Base-by-base conservation (phyloP, 148 eudicot species). In the Fallopia convolvulus region DNA sequence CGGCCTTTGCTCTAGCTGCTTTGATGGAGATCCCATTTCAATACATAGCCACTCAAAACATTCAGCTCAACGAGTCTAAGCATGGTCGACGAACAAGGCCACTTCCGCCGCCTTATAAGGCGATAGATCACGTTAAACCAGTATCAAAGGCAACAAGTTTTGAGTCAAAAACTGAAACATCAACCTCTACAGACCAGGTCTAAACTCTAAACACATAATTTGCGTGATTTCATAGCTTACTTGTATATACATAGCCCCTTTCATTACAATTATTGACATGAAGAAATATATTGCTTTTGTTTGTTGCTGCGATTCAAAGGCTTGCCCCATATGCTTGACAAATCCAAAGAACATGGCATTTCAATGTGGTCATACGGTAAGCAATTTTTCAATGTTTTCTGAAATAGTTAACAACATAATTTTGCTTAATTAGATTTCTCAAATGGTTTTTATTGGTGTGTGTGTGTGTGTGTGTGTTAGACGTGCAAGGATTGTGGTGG, bases 361-460 rank as follows among this genome's bases (percentile, higher is more conserved):
- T 82, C 94, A 90, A 58, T 92, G 97, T 44, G 97, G 97, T 83
- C 97, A 92, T 81, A 74, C 84, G 88, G 97, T 92, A 86, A 85
- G 90, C 80, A 72, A 41, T 5, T 4, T 70, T 65, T 79, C 41
- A 65, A 65, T 17, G 12, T 10, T 65, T 23, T 60, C 11, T 40
- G 17, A 23, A 20, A 6, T 47, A 44, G 0, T 44, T 9, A 4
- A 5, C 5, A 33, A 46, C 42, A 30, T 11, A 44, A 32, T 4
- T 12, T 44, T 44, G 47, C 12, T 13, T 14, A 26, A 26, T 26
- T 26, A 21, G 68, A 26, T 74, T 40, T 48, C 50, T 55, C 44
- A 63, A 44, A 77, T 50, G n/a, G 13, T 9, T 66, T 66, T 26
- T 75, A 17, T 60, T 18, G 70, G 74, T 36, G 55, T n/a, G n/a